Percentiles rank a stretch among this genome's conserved stretches.
Conservation (phyloP, 208 protist genomes). For the Strigomonas culicis region DNA sequence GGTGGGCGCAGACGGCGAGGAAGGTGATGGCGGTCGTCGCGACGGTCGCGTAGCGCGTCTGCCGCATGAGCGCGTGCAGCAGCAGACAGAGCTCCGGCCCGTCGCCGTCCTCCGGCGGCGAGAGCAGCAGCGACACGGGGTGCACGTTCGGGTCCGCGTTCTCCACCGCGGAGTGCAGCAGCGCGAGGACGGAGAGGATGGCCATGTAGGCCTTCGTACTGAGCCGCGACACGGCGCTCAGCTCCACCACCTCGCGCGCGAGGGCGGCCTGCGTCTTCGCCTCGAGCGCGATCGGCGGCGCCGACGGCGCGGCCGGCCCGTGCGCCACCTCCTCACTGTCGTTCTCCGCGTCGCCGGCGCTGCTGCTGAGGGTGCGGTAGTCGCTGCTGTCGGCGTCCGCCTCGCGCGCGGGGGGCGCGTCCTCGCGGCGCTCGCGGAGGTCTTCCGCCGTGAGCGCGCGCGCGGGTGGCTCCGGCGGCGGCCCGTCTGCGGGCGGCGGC, state of each 20-base stretch:
- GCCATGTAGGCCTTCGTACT: slow-evolving; percentile 44
- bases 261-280: slow-evolving; percentile 8
- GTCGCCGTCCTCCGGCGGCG: slow-evolving; percentile 28
- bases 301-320: background rate
- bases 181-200: slow-evolving; percentile 43
- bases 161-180: slow-evolving; percentile 41
- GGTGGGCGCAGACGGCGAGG: slow-evolving; percentile 71
- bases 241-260: background rate
- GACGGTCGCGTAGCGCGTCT: slow-evolving; percentile 58
- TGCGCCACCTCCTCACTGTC: slow-evolving; percentile 1
- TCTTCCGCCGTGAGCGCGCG: background rate
- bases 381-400: background rate
- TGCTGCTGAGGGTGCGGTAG: background rate
- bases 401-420: background rate
- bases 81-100: slow-evolving; percentile 42
- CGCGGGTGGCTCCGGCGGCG: background rate
- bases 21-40: slow-evolving; percentile 39
- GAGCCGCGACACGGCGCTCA: slow-evolving; percentile 20
- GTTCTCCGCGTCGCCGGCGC: background rate
- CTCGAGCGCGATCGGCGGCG: background rate
- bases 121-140: slow-evolving; percentile 53
- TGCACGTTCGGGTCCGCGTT: slow-evolving; percentile 43
- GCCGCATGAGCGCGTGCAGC: slow-evolving; percentile 48
- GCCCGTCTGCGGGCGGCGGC: background rate
- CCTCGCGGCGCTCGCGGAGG: slow-evolving; percentile 21